Evolutionary conservation across 495 filamentous ascomycete genomes (phyloP), one percentile per base, ranked within the genome.

Genomic region (Talaromyces liani): DNA sequence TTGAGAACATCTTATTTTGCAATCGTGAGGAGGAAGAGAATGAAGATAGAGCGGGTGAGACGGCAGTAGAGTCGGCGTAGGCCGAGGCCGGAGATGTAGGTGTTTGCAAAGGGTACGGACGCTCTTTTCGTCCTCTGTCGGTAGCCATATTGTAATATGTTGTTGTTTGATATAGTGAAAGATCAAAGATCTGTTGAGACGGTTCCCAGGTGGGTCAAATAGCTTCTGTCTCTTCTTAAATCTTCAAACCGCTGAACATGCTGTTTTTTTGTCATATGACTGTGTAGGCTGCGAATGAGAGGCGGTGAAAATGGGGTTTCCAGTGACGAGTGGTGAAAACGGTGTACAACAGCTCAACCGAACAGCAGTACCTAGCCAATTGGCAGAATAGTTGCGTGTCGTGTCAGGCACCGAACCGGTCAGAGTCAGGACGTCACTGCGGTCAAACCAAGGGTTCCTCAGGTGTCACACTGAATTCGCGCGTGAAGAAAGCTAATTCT

Each of bases 1-100:
- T 88, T 3, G 78, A 80, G 57, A 80, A 69, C 29, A 75, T 73
- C 57, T 70, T 73, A 55, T 72, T 51, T 70, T 70, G 10, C 68
- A 68, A 24, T 51, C 60, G 60, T 1, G 60, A 53, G 3, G 45
- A 49, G 16, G 78, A 79, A 65, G 78, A 80, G 22, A 78, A 67
- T 34, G 78, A 29, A 29, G 53, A 80, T 8, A 77, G 47, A 3
- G 75, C 73, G 24, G 78, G 78, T 24, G 78, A 80, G 34, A 73
- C 76, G n/a, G 78, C 76, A 12, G 77, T 73, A 31, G 78, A 72
- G 59, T 76, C 70, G 58, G 60, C 16, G 18, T 27, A 62, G 22
- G 27, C 45, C 16, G 39, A 54, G 9, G 45, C 29, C 16, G 60
- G 25, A 12, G 41, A 34, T 22, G 29, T n/a, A 31, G 60, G 47